Evolutionary conservation across 805 yeast genomes (phyloP).

Genomic region (Schwanniomyces polymorphus): DNA sequence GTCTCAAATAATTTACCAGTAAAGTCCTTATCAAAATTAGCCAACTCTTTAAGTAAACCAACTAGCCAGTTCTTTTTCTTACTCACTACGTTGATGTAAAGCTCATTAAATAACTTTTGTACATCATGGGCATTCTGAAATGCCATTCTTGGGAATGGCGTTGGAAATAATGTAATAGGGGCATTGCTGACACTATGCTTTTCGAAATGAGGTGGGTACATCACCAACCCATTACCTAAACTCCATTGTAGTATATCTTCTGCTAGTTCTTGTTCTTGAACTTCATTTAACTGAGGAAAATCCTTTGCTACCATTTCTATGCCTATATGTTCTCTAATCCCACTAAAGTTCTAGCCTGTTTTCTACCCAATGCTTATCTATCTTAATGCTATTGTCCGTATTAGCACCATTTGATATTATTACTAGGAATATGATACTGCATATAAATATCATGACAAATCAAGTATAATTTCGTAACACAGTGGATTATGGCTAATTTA

Average conservation of each 20-base stretch:
- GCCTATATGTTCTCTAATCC: neutral
- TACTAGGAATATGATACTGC: neutral
- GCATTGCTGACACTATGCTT: slow-evolving; percentile 56
- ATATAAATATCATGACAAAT: neutral
- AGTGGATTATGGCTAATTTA: too few species aligned
- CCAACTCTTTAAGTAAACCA: slow-evolving; percentile 51
- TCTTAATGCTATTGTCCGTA: neutral
- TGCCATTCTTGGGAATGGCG: slow-evolving; percentile 73
- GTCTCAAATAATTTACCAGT: slow-evolving; percentile 76
- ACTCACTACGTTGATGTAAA: slow-evolving; percentile 71
- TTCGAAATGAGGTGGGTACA: slow-evolving; percentile 65
- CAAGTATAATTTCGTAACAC: neutral
- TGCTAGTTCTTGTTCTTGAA: slow-evolving; percentile 31
- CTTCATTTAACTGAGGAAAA: slow-evolving; percentile 32
- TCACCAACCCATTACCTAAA: slow-evolving; percentile 74
- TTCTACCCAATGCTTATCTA: neutral
- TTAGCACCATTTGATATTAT: neutral
- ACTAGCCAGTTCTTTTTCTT: slow-evolving; percentile 60
- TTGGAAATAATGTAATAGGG: slow-evolving; percentile 89
- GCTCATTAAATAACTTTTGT: slow-evolving; percentile 66
- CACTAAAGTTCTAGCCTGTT: neutral
- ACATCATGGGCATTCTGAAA: slow-evolving; percentile 67
- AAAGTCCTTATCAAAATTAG: slow-evolving; percentile 67
- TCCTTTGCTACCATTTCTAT: slow-evolving; percentile 15
- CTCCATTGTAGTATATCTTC: slow-evolving; percentile 70